Conservation (phyloP, 1,139 yeast genomes). For the Yamadazyma songkhlaensis region DNA sequence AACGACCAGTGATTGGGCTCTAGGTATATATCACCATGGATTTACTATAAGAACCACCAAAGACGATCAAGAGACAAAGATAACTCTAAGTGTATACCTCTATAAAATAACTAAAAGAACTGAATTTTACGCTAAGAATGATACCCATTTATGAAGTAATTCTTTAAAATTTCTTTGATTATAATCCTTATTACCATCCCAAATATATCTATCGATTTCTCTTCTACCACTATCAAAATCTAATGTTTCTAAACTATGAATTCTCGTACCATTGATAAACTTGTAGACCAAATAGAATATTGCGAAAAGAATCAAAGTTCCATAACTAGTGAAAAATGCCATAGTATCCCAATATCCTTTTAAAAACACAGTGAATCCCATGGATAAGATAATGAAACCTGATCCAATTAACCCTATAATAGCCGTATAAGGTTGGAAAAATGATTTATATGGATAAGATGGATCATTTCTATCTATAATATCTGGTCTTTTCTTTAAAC, state of each 20-base stretch:
- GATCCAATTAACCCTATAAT: slow-evolving; percentile 63
- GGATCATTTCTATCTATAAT: slow-evolving; percentile 60
- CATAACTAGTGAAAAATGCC: slow-evolving; percentile 67
- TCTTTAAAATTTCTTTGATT: slow-evolving; percentile 35
- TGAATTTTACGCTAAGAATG: slow-evolving; percentile 30
- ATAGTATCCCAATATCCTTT: slow-evolving; percentile 59
- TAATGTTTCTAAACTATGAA: slow-evolving; percentile 60
- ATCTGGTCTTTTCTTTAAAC: slow-evolving; percentile 64
- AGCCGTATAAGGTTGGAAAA: slow-evolving; percentile 75
- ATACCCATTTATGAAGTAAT: slow-evolving; percentile 31
- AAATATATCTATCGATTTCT: slow-evolving; percentile 65
- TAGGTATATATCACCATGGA: no score
- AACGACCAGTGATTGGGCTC: no score
- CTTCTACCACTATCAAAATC: slow-evolving; percentile 80
- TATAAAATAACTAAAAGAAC: not conserved
- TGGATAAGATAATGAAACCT: slow-evolving; percentile 50
- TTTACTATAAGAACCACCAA: no score
- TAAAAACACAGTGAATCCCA: slow-evolving; percentile 71
- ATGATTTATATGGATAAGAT: slow-evolving; percentile 74
- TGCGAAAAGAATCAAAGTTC: slow-evolving; percentile 55
- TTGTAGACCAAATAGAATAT: slow-evolving; percentile 57
- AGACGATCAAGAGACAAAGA: no score
- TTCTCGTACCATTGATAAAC: slow-evolving; percentile 50
- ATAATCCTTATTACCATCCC: slow-evolving; percentile 62
- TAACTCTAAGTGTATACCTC: no score